Evolutionary conservation across 179 eudicot genomes (phyloP).

Genomic region (Vitellaria paradoxa): DNA sequence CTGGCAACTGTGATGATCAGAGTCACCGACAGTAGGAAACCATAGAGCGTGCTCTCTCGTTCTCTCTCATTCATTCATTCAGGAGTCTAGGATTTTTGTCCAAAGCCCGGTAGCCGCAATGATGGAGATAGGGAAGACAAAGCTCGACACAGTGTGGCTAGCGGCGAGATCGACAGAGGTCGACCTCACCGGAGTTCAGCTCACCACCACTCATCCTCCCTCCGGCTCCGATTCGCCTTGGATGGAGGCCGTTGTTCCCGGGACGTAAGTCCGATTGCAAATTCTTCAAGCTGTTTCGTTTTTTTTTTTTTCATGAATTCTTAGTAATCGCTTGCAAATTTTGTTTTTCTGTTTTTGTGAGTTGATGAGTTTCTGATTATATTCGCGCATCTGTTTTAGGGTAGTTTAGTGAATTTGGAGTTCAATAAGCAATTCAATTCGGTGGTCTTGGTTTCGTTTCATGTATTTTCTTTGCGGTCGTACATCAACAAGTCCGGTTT

Average conservation of each 20-base stretch:
- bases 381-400: background rate
- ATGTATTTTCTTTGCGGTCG: background rate
- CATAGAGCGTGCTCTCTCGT: background rate
- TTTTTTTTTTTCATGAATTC: background rate
- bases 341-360: background rate
- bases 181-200: constrained; percentile 65
- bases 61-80: too few species aligned
- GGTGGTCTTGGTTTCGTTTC: background rate
- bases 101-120: constrained; percentile 9
- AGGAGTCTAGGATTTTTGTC: background rate
- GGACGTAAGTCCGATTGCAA: constrained; percentile 52
- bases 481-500: background rate
- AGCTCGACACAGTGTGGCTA: constrained; percentile 73
- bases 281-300: background rate
- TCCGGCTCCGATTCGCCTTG: constrained; percentile 44
- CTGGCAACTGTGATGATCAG: background rate
- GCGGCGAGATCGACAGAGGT: constrained; percentile 90
- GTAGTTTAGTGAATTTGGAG: background rate
- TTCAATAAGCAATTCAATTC: background rate
- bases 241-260: constrained; percentile 91
- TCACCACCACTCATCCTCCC: constrained; percentile 87
- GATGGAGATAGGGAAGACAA: constrained; percentile 55
- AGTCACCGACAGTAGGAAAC: too few species aligned
- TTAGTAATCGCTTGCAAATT: background rate
- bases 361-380: background rate